phyloP scores from a whole-genome alignment of 2,329 filamentous ascomycete species.

The Pseudovirgaria hyperparasitica region DNA sequence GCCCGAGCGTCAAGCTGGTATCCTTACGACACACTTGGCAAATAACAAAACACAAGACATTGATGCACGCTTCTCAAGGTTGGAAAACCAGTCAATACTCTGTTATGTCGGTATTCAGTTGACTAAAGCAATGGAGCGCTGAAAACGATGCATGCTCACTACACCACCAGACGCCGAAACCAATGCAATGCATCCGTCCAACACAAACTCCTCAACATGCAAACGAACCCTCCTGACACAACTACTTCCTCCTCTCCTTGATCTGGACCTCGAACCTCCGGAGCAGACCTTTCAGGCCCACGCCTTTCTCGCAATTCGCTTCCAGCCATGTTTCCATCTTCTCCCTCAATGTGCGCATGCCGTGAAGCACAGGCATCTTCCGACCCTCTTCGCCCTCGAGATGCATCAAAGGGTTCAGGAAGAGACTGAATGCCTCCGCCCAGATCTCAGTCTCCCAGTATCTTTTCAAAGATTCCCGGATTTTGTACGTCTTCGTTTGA shows the following conservation, averaged over 20 bases:
- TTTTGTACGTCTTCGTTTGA: slow-evolving; percentile 56
- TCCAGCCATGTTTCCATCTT: slow-evolving; percentile 78
- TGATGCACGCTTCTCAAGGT: too few relatives aligned
- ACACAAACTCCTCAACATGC: slow-evolving; percentile 6
- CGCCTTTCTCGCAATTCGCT: slow-evolving; percentile 67
- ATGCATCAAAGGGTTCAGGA: slow-evolving; percentile 68
- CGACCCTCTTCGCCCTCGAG: slow-evolving; percentile 50
- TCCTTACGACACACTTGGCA: too few relatives aligned
- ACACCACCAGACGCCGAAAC: too few relatives aligned
- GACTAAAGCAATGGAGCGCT: too few relatives aligned
- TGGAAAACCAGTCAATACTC: too few relatives aligned
- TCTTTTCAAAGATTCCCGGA: slow-evolving; percentile 74
- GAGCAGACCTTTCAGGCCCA: slow-evolving; percentile 42
- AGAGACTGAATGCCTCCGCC: slow-evolving; percentile 66
- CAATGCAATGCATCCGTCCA: slow-evolving; percentile 8
- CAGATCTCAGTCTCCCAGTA: slow-evolving; percentile 97
- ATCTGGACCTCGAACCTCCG: slow-evolving; percentile 56
- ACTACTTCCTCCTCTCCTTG: slow-evolving; percentile 32
- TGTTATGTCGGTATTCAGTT: too few relatives aligned
- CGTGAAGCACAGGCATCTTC: slow-evolving; percentile 60
- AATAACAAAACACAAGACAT: too few relatives aligned
- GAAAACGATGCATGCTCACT: too few relatives aligned
- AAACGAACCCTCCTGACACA: slow-evolving; percentile 1
- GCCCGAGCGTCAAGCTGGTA: too few relatives aligned
- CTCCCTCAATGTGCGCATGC: slow-evolving; percentile 57